Evolutionary conservation across 148 eudicot genomes (phyloP).

Genomic region (Arctostaphylos glauca): DNA sequence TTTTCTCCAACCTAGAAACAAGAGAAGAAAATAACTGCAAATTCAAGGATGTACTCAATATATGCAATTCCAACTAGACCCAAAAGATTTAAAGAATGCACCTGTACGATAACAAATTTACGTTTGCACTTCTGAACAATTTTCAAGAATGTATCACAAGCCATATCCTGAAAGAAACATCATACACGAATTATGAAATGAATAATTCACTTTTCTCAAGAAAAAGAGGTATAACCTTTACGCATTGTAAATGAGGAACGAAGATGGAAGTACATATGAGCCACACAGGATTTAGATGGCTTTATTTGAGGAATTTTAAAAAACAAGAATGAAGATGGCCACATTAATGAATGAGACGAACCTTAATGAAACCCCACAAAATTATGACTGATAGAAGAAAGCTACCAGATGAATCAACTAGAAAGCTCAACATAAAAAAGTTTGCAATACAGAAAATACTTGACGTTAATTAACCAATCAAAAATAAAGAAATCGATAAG

Average conservation of each 20-base stretch:
- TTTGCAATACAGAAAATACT: background rate
- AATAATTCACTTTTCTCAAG: background rate
- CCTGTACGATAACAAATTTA: conserved; percentile 92
- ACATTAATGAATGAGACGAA: background rate
- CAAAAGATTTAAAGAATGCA: conserved; percentile 9
- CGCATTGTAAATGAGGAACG: background rate
- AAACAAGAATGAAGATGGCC: background rate
- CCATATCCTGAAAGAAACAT: conserved; percentile 80
- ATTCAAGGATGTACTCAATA: background rate
- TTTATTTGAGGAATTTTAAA: background rate
- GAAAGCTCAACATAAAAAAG: background rate
- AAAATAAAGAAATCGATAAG: background rate
- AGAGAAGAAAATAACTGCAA: background rate
- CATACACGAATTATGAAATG: background rate
- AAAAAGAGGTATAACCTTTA: background rate
- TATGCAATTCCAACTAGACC: background rate
- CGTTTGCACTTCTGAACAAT: conserved; percentile 99
- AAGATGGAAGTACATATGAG: background rate
- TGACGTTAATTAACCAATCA: background rate
- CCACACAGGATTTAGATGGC: background rate
- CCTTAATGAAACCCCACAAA: background rate
- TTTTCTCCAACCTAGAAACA: conserved; percentile 82
- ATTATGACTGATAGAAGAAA: background rate
- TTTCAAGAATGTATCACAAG: conserved; percentile 95
- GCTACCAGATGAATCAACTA: conserved; percentile 5